phyloP scores from a whole-genome alignment of 768 basidiomycete species.

The Agaricus subrufescens region DNA sequence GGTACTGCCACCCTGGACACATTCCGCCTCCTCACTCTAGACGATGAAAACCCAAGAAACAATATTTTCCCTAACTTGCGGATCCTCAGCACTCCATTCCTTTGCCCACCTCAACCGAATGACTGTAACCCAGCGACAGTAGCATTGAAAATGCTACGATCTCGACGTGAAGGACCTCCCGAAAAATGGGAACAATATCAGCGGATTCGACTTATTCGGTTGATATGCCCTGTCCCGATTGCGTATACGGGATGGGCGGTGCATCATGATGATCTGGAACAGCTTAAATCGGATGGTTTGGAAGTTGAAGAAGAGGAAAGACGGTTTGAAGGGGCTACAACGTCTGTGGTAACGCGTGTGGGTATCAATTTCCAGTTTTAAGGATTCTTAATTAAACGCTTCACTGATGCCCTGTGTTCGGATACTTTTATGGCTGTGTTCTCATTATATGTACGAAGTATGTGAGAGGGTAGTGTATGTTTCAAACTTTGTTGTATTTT shows the following conservation, averaged over 20 bases:
- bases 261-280: neutral
- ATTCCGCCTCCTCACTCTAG: neutral
- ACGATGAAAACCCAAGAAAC: neutral
- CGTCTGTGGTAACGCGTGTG: no score
- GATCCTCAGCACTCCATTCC: neutral
- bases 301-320: neutral
- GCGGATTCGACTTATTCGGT: neutral
- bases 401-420: no score
- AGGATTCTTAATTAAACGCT: no score
- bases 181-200: neutral
- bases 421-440: no score
- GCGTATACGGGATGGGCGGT: neutral
- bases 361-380: no score
- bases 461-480: no score
- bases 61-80: neutral
- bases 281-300: neutral
- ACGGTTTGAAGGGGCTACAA: no score
- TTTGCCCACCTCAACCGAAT: neutral
- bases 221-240: neutral
- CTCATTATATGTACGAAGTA: no score
- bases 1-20: neutral
- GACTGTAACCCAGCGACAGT: no score
- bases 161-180: neutral
- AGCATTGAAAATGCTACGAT: neutral
- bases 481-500: no score